Evolutionary conservation across 176 grass and related monocot species (phyloP), one percentile per base, ranked within the genome.

Genomic region (Paspalum vaginatum): DNA sequence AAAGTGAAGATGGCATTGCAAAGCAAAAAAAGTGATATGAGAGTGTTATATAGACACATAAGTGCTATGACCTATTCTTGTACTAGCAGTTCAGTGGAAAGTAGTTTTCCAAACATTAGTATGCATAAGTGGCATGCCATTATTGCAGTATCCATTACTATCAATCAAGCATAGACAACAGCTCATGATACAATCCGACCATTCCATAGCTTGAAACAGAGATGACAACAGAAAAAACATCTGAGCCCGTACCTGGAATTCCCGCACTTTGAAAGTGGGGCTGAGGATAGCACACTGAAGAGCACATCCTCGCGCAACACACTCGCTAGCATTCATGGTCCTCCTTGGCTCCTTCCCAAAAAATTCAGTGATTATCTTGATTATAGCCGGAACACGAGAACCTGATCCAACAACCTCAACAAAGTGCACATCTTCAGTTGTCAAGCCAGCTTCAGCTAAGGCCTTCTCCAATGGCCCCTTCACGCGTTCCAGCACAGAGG

Each of bases 301-400:
- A 61, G 90, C 81, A 21, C 95, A 98, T 15, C 95, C 94, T 7
- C 87, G 61, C 5, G 94, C 94, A 6, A 98, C 92, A 83, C 95
- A 94, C 67, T 98, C 95, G 51, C 89, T 98, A n/a, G 95, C 95
- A 78, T 98, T 98, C 95, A 98, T 92, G 1, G 95, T 92, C 42
- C 94, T 77, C 50, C 89, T 91, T 0, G 94, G 89, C 47, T 94
- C 91, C 65, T 87, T 94, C 6, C 91, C 86, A 50, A 97, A 97
- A n/a, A 91, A 85, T 10, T 97, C 88, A 3, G 91, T 93, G 1
- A 97, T 80, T 72, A 93, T 97, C 83, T 59, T 83, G 50, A 85
- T 93, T 75, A 97, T 81, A 7, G 86, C 88, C 16, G 94, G 91
- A 66, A 97, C 91, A 50, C 81, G 91, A 68, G 88, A 93, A 8